phyloP scores from a whole-genome alignment of 768 basidiomycete genomes.

The Naganishia vishniacii region DNA sequence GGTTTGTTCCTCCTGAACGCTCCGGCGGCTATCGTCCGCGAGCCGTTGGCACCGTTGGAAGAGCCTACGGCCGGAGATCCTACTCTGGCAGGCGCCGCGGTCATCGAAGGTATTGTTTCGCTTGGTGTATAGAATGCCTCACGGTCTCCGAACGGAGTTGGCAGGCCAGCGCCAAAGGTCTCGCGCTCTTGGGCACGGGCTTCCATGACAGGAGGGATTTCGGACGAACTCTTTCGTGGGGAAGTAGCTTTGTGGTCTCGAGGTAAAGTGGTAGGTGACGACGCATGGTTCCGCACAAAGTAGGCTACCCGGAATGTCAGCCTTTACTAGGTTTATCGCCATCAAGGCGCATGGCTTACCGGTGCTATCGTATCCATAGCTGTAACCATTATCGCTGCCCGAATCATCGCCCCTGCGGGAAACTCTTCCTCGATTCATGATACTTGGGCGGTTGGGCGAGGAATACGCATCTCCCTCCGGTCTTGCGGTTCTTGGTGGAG shows the following conservation, averaged over 20 bases:
- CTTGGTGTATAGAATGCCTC: constrained; percentile 27
- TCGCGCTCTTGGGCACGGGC: constrained; percentile 5
- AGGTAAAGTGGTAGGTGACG: constrained; percentile 10
- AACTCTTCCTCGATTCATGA: constrained; percentile 24
- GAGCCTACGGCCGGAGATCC: constrained; percentile 3
- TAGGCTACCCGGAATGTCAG: constrained; percentile 1
- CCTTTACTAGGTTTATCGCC: background rate
- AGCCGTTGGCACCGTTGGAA: constrained; percentile 14
- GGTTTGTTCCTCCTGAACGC: constrained; percentile 28
- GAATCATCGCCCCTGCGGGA: constrained; percentile 15
- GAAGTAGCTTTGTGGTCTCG: background rate
- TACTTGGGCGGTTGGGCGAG: constrained; percentile 7
- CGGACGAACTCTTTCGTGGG: background rate
- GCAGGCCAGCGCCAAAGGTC: constrained; percentile 5
- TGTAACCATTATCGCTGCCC: constrained; percentile 20
- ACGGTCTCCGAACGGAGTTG: background rate
- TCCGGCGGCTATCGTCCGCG: constrained; percentile 26
- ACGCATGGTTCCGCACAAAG: constrained; percentile 21
- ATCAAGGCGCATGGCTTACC: constrained; percentile 1
- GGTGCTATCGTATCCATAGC: constrained; percentile 24
- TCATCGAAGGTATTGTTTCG: background rate
- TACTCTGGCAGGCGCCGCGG: constrained; percentile 13
- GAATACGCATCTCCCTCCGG: background rate
- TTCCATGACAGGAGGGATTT: constrained; percentile 6
- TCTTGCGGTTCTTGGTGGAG: background rate